Base-by-base conservation (phyloP, 805 yeast genomes). In the Candida tibetensis region DNA sequence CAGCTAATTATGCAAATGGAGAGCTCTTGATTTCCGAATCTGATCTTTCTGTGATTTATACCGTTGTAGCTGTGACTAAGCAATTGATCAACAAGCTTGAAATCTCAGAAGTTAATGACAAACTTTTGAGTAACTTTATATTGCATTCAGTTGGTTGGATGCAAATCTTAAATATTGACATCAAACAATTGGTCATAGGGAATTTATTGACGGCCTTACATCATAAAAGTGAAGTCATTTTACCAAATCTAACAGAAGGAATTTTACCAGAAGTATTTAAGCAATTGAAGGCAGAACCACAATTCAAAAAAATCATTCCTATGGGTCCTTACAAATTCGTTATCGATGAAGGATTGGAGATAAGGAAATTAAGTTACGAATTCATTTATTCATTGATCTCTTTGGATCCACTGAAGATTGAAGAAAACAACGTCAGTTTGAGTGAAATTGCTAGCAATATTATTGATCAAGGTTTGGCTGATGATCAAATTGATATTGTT, bases 271-370 rank as follows among this genome's bases (percentile, higher is more conserved):
- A 57, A 0, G 61, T 85, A 2, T 73, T 73, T 46, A 62, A 59
- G 4, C 87, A 84, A 51, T 67, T 85, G 32, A 61, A 60, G 9
- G 69, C 81, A 1, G 75, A 74, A 46, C 74, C 71, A 22, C 74
- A 76, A 40, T 80, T 77, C 49, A 76, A 82, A 31, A 80, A 80
- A 38, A 65, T 72, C 14, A 81, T 87, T 23, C 83, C 82, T 32
- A 85, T 88, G 77, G 96, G 96, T 1, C 95, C 95, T 0, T 86
- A 83, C 67, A 85, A 85, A 53, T 90, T 85, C 54, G 79, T 80
- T 44, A 75, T 85, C 28, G 96, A 87, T 51, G 82, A 81, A 47
- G 93, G 89, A 0, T 66, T 85, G 28, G 87, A 80, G 42, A 76
- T 79, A 41, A 71, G 95, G 37, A 84, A 84, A 53, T 73, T 83